A percentile compares a stretch with the other conserved stretches of the same genome.
phyloP scores from a whole-genome alignment of 176 grass and related monocot species.

The Stipa capillata region DNA sequence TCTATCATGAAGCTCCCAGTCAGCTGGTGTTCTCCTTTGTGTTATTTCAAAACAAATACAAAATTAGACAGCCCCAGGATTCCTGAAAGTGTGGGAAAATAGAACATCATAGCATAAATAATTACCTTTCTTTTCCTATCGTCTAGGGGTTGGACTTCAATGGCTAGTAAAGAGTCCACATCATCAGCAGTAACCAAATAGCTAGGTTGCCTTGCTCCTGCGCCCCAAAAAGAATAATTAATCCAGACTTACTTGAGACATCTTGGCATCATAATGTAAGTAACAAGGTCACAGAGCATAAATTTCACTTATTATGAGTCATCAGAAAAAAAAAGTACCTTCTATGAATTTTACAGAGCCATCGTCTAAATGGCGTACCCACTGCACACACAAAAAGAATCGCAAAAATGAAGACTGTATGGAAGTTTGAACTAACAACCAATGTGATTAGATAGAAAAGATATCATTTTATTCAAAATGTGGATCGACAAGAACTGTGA shows the following conservation, averaged over 20 bases:
- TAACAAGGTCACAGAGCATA: slow-evolving; percentile 11
- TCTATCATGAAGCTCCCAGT: background rate
- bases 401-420: background rate
- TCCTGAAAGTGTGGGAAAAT: background rate
- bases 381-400: slow-evolving; percentile 45
- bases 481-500: slow-evolving; percentile 1
- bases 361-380: slow-evolving; percentile 90
- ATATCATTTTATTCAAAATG: background rate
- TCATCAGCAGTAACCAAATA: slow-evolving; percentile 93
- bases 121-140: slow-evolving; percentile 68
- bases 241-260: background rate
- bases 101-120: background rate
- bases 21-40: background rate
- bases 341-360: slow-evolving; percentile 92
- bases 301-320: background rate
- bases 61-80: background rate
- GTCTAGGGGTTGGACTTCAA: slow-evolving; percentile 89
- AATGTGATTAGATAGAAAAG: background rate
- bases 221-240: slow-evolving; percentile 6
- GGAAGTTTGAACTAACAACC: background rate
- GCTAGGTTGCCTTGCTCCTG: slow-evolving; percentile 70
- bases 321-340: slow-evolving; percentile 34
- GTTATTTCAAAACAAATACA: background rate
- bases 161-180: slow-evolving; percentile 64
- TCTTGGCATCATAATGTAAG: slow-evolving; percentile 20